Conservation (phyloP, 164 flowering plant species). For the Tetrastigma voinierianum region DNA sequence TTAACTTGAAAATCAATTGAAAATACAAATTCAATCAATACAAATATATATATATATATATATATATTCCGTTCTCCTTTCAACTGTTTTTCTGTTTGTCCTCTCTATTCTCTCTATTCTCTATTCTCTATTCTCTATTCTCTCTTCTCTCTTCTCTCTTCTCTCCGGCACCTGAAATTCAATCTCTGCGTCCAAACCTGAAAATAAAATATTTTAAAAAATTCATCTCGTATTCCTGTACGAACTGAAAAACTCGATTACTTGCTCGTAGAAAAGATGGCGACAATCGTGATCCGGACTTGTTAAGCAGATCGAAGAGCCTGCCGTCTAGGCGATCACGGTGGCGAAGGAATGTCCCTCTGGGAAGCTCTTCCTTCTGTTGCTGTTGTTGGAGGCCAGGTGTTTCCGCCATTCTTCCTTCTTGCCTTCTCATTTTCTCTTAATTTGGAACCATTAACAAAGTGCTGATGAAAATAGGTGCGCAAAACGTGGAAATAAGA, state of each 20-base stretch:
- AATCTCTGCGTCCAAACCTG: not conserved
- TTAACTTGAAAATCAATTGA: not conserved
- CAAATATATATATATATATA: too few species aligned
- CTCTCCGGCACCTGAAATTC: constrained; percentile 10
- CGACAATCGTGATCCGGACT: constrained; percentile 92
- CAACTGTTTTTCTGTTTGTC: constrained; percentile 4
- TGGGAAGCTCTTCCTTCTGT: constrained; percentile 99
- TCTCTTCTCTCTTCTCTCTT: constrained; percentile 6
- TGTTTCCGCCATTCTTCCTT: constrained; percentile 18
- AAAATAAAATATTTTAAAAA: not conserved
- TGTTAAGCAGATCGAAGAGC: constrained; percentile 85
- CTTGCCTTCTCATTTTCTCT: too few species aligned
- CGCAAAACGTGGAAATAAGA: too few species aligned
- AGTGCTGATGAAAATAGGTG: too few species aligned
- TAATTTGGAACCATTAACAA: too few species aligned
- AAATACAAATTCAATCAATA: not conserved
- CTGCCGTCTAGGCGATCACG: constrained; percentile 96
- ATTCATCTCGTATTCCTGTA: too few species aligned
- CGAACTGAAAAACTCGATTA: not conserved
- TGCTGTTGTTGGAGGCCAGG: constrained; percentile 99
- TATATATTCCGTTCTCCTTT: too few species aligned
- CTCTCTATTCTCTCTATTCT: not conserved
- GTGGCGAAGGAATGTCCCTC: constrained; percentile 95
- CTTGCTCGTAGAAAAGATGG: constrained; percentile 41
- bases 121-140: not conserved